A percentile compares a stretch with the other conserved stretches of the same genome.
These are phyloP conservation scores for Candida broadrunensis DNA, from an alignment of 805 yeast genomes.

Conservation along the genomic window DNA sequence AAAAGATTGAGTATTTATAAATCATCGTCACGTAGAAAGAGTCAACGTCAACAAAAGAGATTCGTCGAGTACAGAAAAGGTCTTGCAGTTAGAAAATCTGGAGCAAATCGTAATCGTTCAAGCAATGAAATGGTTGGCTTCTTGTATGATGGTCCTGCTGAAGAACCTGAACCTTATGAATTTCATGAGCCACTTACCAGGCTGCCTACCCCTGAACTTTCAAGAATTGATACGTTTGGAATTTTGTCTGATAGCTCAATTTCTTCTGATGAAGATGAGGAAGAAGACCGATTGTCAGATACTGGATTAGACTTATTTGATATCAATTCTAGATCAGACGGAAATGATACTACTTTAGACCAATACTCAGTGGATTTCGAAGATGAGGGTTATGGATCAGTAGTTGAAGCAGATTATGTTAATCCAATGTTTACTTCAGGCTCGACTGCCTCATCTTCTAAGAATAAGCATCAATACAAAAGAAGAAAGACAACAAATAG, in stretches of 20 bases:
- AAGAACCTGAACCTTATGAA: neutral
- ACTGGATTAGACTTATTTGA: neutral
- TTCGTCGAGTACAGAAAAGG: slow-evolving; percentile 29
- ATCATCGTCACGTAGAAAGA: neutral
- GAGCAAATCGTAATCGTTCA: neutral
- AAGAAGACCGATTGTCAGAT: neutral
- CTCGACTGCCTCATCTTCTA: too few species aligned
- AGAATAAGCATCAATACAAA: too few species aligned
- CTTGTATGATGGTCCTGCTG: neutral
- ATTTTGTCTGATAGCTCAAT: neutral
- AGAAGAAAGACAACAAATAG: too few species aligned
- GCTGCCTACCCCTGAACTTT: neutral
- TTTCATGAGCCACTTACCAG: neutral
- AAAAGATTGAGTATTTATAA: slow-evolving; percentile 26
- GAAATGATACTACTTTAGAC: neutral
- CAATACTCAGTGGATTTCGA: slow-evolving; percentile 3
- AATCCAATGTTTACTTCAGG: slow-evolving; percentile 13
- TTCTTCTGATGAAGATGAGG: neutral
- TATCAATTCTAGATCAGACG: neutral
- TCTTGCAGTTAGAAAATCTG: slow-evolving; percentile 28
- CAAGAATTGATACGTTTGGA: neutral
- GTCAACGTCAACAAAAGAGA: slow-evolving; percentile 1
- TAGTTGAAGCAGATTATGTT: slow-evolving; percentile 13
- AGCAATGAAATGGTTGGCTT: neutral
- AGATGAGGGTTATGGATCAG: slow-evolving; percentile 13